phyloP scores from a whole-genome alignment of 202 grass and related monocot genomes.

The Brachypodium distachyon region DNA sequence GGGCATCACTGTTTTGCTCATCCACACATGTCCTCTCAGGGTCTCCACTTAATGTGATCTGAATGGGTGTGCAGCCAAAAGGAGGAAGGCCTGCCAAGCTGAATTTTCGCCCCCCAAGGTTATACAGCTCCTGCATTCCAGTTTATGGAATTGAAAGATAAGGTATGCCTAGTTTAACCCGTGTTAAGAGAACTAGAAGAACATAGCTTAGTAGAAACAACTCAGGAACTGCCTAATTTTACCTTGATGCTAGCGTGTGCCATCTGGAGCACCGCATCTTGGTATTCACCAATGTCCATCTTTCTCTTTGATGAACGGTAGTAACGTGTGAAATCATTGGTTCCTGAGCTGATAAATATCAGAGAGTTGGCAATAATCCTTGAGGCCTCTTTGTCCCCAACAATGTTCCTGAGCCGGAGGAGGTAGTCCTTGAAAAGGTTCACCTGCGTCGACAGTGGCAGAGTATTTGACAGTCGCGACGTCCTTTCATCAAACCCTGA shows the following conservation, averaged over 20 bases:
- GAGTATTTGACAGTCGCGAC: conserved; percentile 32
- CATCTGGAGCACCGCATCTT: conserved; percentile 45
- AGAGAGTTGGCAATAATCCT: conserved; percentile 46
- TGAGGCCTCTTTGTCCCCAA: conserved; percentile 42
- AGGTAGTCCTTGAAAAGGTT: conserved; percentile 58
- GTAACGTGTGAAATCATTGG: conserved; percentile 61
- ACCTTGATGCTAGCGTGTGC: conserved; percentile 42
- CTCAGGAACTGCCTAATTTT: background rate
- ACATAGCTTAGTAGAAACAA: background rate
- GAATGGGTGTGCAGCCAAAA: conserved; percentile 71
- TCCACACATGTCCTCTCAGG: conserved; percentile 38
- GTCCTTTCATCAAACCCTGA: conserved; percentile 69
- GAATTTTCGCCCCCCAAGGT: conserved; percentile 46
- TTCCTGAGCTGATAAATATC: conserved; percentile 60
- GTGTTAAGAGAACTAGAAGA: background rate
- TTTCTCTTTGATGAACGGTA: conserved; percentile 32
- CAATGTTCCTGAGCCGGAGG: conserved; percentile 19
- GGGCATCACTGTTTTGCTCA: conserved; percentile 61
- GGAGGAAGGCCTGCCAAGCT: conserved; percentile 61
- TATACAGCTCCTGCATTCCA: conserved; percentile 51
- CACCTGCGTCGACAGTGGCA: conserved; percentile 56
- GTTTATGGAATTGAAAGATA: background rate
- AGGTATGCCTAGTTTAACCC: background rate
- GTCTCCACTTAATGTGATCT: conserved; percentile 56
- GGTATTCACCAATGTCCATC: conserved; percentile 49